Percentiles rank a stretch among this genome's conserved stretches.
Conservation (phyloP, 371 early-diverging fungal species). For the Mucor mucedo region DNA sequence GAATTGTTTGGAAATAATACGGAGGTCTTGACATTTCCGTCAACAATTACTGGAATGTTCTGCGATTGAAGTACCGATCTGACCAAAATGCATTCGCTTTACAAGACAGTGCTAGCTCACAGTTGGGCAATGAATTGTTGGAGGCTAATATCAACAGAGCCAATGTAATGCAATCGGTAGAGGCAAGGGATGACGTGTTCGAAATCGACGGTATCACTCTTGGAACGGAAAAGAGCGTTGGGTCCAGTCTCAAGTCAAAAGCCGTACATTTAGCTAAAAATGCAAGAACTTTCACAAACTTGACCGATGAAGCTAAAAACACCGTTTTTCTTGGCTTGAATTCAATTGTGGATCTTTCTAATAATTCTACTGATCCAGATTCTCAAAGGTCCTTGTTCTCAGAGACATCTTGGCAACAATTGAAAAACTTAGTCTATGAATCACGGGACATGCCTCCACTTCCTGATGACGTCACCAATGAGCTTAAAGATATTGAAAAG, state of each 20-base stretch:
- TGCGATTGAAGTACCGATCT: too few relatives aligned
- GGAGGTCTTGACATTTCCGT: too few relatives aligned
- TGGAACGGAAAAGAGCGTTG: background rate
- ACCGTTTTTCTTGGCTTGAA: background rate
- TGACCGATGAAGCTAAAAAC: background rate
- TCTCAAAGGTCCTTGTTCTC: background rate
- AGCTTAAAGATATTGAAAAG: background rate
- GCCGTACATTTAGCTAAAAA: background rate
- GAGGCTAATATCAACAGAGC: too few relatives aligned
- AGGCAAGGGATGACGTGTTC: too few relatives aligned
- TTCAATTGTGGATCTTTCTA: background rate
- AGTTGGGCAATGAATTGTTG: too few relatives aligned
- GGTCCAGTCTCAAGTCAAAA: background rate
- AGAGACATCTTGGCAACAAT: background rate
- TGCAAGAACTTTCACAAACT: background rate
- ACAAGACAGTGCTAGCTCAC: too few relatives aligned
- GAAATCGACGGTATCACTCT: too few relatives aligned
- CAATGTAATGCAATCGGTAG: too few relatives aligned
- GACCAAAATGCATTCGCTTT: too few relatives aligned
- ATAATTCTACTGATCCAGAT: background rate
- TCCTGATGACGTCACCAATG: background rate
- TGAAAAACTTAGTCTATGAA: background rate
- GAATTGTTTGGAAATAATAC: too few relatives aligned
- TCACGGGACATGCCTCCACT: background rate
- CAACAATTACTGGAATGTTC: too few relatives aligned